Evolutionary conservation across 495 filamentous ascomycete genomes (phyloP).

Genomic region (Mytilinidion resinicola): DNA sequence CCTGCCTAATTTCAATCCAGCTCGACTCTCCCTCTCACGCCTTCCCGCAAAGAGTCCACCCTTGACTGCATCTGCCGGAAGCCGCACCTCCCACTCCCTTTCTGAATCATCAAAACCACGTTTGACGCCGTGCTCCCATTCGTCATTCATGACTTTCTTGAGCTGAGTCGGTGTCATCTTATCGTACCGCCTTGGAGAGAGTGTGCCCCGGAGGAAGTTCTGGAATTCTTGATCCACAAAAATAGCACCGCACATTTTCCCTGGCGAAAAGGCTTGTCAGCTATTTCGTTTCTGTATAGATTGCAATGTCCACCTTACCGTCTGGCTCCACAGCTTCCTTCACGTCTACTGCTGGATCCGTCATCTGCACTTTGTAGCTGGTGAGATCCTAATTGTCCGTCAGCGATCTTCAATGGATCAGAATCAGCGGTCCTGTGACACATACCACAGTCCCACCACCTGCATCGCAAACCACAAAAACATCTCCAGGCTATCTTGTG

Average conservation of each 20-base stretch:
- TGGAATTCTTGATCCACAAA: constrained; percentile 19
- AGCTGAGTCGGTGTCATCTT: background rate
- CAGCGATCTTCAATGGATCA: too few species aligned
- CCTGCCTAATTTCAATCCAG: too few species aligned
- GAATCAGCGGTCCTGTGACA: background rate
- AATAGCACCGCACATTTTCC: constrained; percentile 14
- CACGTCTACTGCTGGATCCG: constrained; percentile 6
- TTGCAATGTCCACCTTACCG: background rate
- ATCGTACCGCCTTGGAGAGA: background rate
- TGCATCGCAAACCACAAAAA: constrained; percentile 17
- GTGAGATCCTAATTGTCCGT: constrained; percentile 5
- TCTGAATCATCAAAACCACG: background rate
- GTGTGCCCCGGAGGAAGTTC: background rate
- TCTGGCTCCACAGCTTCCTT: constrained; percentile 9
- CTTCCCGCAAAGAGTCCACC: too few species aligned
- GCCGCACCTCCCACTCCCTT: background rate
- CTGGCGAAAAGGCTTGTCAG: background rate
- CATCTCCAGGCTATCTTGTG: background rate
- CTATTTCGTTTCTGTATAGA: too few species aligned
- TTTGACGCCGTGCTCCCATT: constrained; percentile 26
- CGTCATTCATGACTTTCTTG: constrained; percentile 11
- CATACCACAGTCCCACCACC: constrained; percentile 25
- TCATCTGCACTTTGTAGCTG: constrained; percentile 9
- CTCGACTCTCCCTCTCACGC: too few species aligned
- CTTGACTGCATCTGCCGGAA: background rate